Percentiles rank a stretch among this genome's conserved stretches.
phyloP scores from a whole-genome alignment of 768 basidiomycete species.

The Boletus reticulatus region DNA sequence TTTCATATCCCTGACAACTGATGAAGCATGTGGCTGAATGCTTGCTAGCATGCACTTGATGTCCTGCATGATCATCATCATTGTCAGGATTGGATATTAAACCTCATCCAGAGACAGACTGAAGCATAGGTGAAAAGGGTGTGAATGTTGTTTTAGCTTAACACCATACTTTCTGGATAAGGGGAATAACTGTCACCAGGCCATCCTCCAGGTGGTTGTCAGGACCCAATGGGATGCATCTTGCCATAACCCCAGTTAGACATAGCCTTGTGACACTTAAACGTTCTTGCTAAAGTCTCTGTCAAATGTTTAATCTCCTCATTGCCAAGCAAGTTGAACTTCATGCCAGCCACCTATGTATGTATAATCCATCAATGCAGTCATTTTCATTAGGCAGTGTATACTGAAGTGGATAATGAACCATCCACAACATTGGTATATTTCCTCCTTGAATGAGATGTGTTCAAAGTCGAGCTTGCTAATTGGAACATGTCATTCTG shows the following conservation, averaged over 20 bases:
- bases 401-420: not conserved
- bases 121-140: no score
- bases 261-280: not conserved
- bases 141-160: no score
- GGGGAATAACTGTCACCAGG: no score
- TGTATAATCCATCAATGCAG: not conserved
- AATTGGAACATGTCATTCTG: not conserved
- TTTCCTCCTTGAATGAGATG: not conserved
- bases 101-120: no score
- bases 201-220: not conserved
- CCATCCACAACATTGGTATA: not conserved
- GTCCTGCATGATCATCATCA: no score
- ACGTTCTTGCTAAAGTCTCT: not conserved
- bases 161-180: no score
- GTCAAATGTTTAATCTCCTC: not conserved
- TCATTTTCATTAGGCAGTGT: no score
- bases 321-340: not conserved
- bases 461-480: accelerated
- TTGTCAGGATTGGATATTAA: no score
- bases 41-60: no score
- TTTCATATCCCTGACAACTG: no score
- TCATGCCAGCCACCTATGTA: not conserved
- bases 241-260: not conserved
- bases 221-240: not conserved
- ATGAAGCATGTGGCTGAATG: no score